A percentile compares a stretch with the other conserved stretches of the same genome.
Evolutionary conservation across 2,329 filamentous ascomycete species (phyloP).

Genomic region (Alternaria sp.): DNA sequence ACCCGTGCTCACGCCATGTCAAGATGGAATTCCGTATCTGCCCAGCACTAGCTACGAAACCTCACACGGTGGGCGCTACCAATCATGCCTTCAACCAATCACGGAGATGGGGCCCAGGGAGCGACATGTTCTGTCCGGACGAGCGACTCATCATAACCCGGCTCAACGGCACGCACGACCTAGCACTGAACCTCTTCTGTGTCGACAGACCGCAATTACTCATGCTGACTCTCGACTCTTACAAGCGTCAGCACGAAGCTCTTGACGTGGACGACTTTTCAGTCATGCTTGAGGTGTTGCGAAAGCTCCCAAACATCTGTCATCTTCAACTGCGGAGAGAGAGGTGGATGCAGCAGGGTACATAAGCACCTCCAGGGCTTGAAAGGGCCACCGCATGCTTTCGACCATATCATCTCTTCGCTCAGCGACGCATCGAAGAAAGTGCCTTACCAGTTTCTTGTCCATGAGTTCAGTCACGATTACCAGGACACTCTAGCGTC

Average conservation of each 20-base stretch:
- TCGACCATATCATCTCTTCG: slow-evolving; percentile 33
- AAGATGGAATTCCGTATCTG: slow-evolving; percentile 49
- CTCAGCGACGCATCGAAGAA: slow-evolving; percentile 27
- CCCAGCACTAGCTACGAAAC: slow-evolving; percentile 41
- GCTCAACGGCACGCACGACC: slow-evolving; percentile 55
- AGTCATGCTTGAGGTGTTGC: slow-evolving; percentile 51
- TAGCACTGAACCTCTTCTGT: slow-evolving; percentile 61
- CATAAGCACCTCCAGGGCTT: slow-evolving; percentile 62
- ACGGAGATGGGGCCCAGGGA: slow-evolving; percentile 45
- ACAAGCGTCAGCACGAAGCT: slow-evolving; percentile 57
- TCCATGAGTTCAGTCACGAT: slow-evolving; percentile 39
- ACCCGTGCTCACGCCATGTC: slow-evolving; percentile 5
- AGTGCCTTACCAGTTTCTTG: slow-evolving; percentile 52
- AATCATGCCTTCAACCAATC: slow-evolving; percentile 28
- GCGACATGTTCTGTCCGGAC: slow-evolving; percentile 56
- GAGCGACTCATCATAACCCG: slow-evolving; percentile 54
- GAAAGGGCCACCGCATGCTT: slow-evolving; percentile 43
- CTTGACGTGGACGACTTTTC: slow-evolving; percentile 54
- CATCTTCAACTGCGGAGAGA: slow-evolving; percentile 60
- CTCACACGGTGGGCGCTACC: slow-evolving; percentile 37
- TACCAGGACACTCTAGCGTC: slow-evolving; percentile 16
- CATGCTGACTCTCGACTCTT: slow-evolving; percentile 59
- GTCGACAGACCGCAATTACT: slow-evolving; percentile 60
- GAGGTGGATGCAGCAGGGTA: slow-evolving; percentile 57
- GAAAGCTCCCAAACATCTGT: slow-evolving; percentile 43